Conservation (phyloP, 2,329 filamentous ascomycete species). For the Fusarium sublunatum region DNA sequence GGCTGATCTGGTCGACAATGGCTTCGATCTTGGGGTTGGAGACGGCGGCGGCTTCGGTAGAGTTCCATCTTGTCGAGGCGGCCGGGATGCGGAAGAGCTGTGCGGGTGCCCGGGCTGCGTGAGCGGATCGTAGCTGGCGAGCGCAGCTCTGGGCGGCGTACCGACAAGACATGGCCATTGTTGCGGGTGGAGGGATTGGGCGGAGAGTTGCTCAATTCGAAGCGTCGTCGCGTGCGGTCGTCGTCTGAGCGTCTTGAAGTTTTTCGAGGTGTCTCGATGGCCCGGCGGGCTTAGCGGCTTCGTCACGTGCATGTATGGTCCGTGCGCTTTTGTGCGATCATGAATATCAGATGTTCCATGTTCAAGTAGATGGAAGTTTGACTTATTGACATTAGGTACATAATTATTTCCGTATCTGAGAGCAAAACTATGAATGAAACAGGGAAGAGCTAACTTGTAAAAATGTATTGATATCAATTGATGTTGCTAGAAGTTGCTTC, state of each 20-base stretch:
- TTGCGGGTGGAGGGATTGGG: constrained; percentile 48
- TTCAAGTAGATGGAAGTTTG: too few species aligned
- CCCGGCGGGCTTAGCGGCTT: constrained; percentile 35
- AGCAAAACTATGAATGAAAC: neutral
- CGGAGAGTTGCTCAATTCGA: constrained; percentile 44
- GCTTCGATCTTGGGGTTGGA: constrained; percentile 89
- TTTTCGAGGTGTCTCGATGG: constrained; percentile 55
- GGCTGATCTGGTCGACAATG: constrained; percentile 98
- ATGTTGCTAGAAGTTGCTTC: neutral
- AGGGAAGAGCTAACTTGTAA: neutral
- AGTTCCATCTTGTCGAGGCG: constrained; percentile 82
- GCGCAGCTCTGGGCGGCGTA: constrained; percentile 73
- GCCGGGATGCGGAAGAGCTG: constrained; percentile 59
- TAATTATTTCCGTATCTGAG: too few species aligned
- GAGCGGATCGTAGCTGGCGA: constrained; percentile 66
- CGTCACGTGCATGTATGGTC: constrained; percentile 37
- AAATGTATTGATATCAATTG: neutral
- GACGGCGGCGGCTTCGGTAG: constrained; percentile 74
- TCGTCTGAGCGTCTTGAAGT: constrained; percentile 51
- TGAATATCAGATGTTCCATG: neutral
- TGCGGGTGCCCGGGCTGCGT: constrained; percentile 61
- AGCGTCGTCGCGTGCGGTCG: constrained; percentile 47
- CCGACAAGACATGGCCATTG: constrained; percentile 72
- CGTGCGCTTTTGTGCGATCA: constrained; percentile 10
- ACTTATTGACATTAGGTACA: too few species aligned